Evolutionary conservation across 2,329 filamentous ascomycete species (phyloP), one percentile per base, ranked within the genome.

Genomic region (Periglandula ipomoeae): DNA sequence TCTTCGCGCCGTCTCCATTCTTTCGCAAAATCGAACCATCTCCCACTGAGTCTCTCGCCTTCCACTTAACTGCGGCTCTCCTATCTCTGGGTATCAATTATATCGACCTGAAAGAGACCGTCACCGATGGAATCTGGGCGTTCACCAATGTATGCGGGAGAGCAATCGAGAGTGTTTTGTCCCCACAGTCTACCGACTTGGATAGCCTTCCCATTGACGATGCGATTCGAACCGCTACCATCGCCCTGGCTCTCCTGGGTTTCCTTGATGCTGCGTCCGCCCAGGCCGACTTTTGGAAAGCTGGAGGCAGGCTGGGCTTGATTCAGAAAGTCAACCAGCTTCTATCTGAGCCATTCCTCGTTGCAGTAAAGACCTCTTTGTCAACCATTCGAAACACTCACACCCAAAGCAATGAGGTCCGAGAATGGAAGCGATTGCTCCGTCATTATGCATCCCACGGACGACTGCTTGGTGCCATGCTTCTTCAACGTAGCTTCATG

Each of bases 401-500:
- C 55, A 76, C 76, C 24, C 70, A 81, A 22, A 82, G 87, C 53
- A 74, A 76, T 43, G 70, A 78, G 24, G 72, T 87, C 19, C 85
- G 82, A 59, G 87, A 95, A 55, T 98, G 93, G 93, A 94, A 87
- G 68, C 82, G 84, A 54, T 89, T 88, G 65, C 71, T 88, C 49
- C 86, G 85, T 40, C 86, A 90, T 52, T 98, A 97, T 68, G 82
- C 87, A 24, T 78, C 82, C 15, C 76, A 81, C 50, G 87, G 87
- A 9, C 80, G 88, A 19, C 91, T 94, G 0, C 70, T 98, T 39
- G 89, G 93, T 9, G 89, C 90, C 11, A 93, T 96, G 84, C 76
- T 97, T 5, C 69, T 98, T 20, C 89, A 95, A 63, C 82, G 88
- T 59, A 89, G 85, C 54, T 94, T 95, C 62, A 89, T 94, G 75